Percentiles rank a stretch among this genome's conserved stretches.
These are phyloP conservation scores for Daedaleopsis sinensis DNA, from an alignment of 768 basidiomycete genomes.

Conservation along the genomic window DNA sequence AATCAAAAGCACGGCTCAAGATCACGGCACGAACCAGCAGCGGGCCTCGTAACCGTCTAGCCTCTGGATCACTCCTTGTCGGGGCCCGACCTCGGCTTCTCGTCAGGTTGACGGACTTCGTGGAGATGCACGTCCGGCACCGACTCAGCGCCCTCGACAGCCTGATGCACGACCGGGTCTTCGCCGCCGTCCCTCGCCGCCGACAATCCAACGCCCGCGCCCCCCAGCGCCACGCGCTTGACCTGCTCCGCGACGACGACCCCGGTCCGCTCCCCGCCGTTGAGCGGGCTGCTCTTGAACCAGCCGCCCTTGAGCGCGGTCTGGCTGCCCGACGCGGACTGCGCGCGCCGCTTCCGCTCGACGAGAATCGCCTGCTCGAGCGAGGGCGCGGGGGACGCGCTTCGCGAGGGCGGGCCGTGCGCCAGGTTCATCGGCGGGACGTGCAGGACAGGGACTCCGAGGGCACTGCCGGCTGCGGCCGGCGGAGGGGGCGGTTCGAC, in stretches of 20 bases:
- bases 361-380: constrained; percentile 72
- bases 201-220: background rate
- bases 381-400: constrained; percentile 54
- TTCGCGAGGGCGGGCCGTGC: constrained; percentile 34
- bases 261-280: constrained; percentile 42
- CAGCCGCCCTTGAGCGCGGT: constrained; percentile 49
- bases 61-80: constrained; percentile 30
- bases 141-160: background rate
- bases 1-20: no score
- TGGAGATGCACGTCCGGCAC: background rate
- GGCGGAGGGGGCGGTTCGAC: background rate
- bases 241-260: constrained; percentile 55
- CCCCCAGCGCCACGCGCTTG: constrained; percentile 25
- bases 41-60: no score
- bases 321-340: constrained; percentile 23
- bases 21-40: background rate
- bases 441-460: constrained; percentile 1
- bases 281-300: constrained; percentile 78
- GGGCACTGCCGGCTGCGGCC: background rate
- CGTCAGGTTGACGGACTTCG: constrained; percentile 37
- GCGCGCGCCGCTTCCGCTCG: constrained; percentile 62
- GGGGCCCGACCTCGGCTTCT: constrained; percentile 37
- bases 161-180: background rate
- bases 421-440: constrained; percentile 12
- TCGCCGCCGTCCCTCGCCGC: background rate